A percentile compares a stretch with the other conserved stretches of the same genome.
phyloP scores from a whole-genome alignment of 164 flowering plant genomes.

The Magnolia officinalis region DNA sequence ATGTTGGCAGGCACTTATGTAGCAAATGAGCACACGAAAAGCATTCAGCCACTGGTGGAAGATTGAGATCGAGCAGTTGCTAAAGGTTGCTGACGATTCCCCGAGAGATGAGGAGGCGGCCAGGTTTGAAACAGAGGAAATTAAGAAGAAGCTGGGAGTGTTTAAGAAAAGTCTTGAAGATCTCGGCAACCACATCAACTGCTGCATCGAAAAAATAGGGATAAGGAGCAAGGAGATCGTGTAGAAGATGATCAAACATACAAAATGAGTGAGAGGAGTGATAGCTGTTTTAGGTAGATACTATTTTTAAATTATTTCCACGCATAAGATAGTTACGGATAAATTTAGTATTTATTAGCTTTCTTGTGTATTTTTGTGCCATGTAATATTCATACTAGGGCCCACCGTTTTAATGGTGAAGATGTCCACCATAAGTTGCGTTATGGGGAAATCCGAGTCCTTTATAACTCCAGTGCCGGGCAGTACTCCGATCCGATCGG shows the following conservation, averaged over 20 bases:
- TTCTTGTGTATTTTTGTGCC: too few relatives aligned
- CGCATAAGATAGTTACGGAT: too few relatives aligned
- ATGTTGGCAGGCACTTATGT: constrained; percentile 58
- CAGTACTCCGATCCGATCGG: too few relatives aligned
- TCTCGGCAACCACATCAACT: constrained; percentile 48
- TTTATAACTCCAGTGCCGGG: too few relatives aligned
- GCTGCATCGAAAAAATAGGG: constrained; percentile 51
- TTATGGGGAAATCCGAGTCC: too few relatives aligned
- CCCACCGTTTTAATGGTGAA: too few relatives aligned
- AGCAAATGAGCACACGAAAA: constrained; percentile 60
- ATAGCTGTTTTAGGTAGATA: background rate
- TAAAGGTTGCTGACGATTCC: constrained; percentile 54
- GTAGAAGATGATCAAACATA: constrained; percentile 58
- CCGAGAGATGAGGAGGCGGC: constrained; percentile 45
- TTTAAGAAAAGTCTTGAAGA: constrained; percentile 57
- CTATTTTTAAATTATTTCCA: too few relatives aligned
- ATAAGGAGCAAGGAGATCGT: constrained; percentile 65
- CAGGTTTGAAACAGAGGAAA: constrained; percentile 66
- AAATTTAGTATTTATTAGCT: too few relatives aligned
- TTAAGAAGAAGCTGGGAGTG: constrained; percentile 49
- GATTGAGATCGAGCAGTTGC: constrained; percentile 43
- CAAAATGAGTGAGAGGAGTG: constrained; percentile 23
- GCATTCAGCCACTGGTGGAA: constrained; percentile 58
- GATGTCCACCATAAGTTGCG: too few relatives aligned
- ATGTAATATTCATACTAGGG: too few relatives aligned